Evolutionary conservation across 352 stramenopile genomes (phyloP), one percentile per base, ranked within the genome.

Genomic region (Stephanocyclus meneghinianus): DNA sequence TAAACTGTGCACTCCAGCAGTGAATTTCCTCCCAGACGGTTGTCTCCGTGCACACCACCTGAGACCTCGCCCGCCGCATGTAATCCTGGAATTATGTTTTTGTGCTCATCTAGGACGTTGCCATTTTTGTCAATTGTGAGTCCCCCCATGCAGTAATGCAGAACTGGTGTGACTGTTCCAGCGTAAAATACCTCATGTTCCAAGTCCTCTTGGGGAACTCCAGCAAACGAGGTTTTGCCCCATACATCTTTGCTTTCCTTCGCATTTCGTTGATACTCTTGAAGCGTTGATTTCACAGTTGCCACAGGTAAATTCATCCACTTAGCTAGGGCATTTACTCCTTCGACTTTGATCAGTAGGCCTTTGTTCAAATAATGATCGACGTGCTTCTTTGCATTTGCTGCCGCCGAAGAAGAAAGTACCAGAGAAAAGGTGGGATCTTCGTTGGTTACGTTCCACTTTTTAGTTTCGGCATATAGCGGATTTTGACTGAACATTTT

Each of bases 31-130:
- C 82, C 88, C 3, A 93, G 69, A 32, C 88, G 78, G 85, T 98
- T 98, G 56, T 91, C 88, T 35, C 96, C 96, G 69, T 98, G 96
- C 48, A 98, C 90, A 1, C 96, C 96, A 62, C 96, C 95, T 1
- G 94, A 95, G n/a, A 98, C 95, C 86, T 98, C 95, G 44, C 96
- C 95, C 8, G 94, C 95, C 9, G 95, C 95, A 85, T 95, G 96
- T n/a, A 98, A 81, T 9, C 95, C 94, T 11, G 76, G 61, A 53
- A 98, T 97, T 78, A 74, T 88, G 79, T 71, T 78, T 68, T 80
- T 75, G 45, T 90, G 73, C 59, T 77, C 72, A 64, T 92, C 86
- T 57, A 97, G 78, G 40, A 97, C 95, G 59, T 93, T 94, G 18
- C 95, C 91, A 45, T 96, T 84, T 37, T 91, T 90, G 68, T 97